Conservation (phyloP, 2,329 filamentous ascomycete species). For the Aureobasidium sp. region DNA sequence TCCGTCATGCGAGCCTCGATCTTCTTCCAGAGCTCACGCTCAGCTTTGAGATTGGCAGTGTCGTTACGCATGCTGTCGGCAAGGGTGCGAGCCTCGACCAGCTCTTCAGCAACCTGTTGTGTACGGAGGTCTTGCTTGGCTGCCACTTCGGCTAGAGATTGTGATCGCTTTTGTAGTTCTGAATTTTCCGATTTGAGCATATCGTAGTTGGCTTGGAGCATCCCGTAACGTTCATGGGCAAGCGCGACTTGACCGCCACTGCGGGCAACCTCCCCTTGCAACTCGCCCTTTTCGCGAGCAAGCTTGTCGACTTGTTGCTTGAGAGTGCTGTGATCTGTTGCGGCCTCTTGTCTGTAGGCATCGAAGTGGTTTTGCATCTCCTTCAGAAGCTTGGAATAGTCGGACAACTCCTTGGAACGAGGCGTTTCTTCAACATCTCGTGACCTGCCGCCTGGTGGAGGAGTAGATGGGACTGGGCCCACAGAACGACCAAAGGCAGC, state of each 20-base stretch:
- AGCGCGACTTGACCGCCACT: slow-evolving; percentile 72
- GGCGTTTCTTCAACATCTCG: slow-evolving; percentile 35
- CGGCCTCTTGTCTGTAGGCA: slow-evolving; percentile 75
- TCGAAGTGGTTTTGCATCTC: slow-evolving; percentile 89
- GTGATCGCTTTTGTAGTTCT: slow-evolving; percentile 75
- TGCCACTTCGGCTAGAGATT: slow-evolving; percentile 67
- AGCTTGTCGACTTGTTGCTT: slow-evolving; percentile 78
- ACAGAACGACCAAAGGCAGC: slow-evolving; percentile 65
- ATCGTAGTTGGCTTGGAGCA: slow-evolving; percentile 79
- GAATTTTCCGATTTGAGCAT: slow-evolving; percentile 76
- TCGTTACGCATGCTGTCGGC: slow-evolving; percentile 85
- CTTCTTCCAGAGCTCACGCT: slow-evolving; percentile 89
- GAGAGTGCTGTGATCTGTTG: slow-evolving; percentile 69
- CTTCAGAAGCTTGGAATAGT: slow-evolving; percentile 69
- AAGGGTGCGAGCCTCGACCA: slow-evolving; percentile 74
- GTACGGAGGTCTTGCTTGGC: slow-evolving; percentile 85
- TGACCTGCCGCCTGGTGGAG: slow-evolving; percentile 30
- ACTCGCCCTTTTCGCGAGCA: slow-evolving; percentile 68
- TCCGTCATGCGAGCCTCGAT: slow-evolving; percentile 82
- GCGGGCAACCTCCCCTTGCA: slow-evolving; percentile 75
- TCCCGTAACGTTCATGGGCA: slow-evolving; percentile 74
- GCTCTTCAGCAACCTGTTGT: slow-evolving; percentile 85
- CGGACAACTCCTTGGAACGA: slow-evolving; percentile 50
- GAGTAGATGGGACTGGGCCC: slow-evolving; percentile 42
- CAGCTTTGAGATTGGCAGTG: slow-evolving; percentile 83